Conservation (phyloP, 2,329 filamentous ascomycete genomes). For the Fusarium sp. region DNA sequence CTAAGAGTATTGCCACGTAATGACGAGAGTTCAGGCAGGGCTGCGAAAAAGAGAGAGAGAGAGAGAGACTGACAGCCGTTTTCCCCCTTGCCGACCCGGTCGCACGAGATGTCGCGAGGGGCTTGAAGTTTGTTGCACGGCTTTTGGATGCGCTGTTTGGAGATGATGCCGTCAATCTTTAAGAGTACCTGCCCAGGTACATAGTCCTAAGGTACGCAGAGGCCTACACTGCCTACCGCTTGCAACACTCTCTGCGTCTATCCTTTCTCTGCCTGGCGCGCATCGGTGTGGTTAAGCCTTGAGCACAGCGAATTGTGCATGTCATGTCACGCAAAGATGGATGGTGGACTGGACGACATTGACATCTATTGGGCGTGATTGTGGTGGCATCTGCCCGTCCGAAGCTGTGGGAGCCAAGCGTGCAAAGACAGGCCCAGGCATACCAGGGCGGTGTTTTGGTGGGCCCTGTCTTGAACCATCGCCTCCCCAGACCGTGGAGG, state of each 20-base stretch:
- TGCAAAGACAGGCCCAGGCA: constrained; percentile 13
- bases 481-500: constrained; percentile 21
- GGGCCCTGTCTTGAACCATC: constrained; percentile 36
- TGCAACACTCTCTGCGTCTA: constrained; percentile 10
- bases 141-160: constrained; percentile 26
- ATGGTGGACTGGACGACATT: constrained; percentile 17
- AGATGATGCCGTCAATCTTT: constrained; percentile 36
- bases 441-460: constrained; percentile 41
- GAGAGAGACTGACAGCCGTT: constrained; percentile 9
- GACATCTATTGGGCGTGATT: constrained; percentile 23
- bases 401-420: constrained; percentile 36
- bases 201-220: no score
- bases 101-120: constrained; percentile 20
- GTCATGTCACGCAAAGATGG: constrained; percentile 42
- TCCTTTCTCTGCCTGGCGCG: constrained; percentile 29
- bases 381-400: constrained; percentile 39
- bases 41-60: constrained; percentile 10
- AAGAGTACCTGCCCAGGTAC: no score
- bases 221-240: background rate
- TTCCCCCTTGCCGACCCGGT: constrained; percentile 7
- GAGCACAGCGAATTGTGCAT: constrained; percentile 33
- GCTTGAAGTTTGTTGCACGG: constrained; percentile 23
- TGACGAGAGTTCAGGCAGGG: constrained; percentile 35
- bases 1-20: constrained; percentile 45
- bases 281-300: constrained; percentile 17